Evolutionary conservation across 306 rosid species (phyloP), one percentile per base, ranked within the genome.

Genomic region (Citrullus colocynthis): DNA sequence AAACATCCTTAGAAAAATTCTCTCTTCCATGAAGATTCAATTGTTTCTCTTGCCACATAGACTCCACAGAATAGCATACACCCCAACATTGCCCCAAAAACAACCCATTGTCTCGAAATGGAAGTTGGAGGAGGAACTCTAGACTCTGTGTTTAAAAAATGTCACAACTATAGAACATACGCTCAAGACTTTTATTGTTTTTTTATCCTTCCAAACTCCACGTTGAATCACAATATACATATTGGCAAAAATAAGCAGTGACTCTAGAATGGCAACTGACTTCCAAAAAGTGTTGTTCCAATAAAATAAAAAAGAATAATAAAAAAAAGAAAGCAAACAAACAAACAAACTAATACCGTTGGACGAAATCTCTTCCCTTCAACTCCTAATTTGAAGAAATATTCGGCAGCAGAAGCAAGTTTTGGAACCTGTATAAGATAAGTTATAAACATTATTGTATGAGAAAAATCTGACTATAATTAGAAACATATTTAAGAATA

Each of bases 311-410:
- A 6, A 20, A 41, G 12, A 24, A 24, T 24, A 32, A 6, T 52
- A 32, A 2, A 39, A 6, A 20, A 41, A 11, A 17, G 20, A 39
- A 5, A 18, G 41, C 4, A 74, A 30, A 51, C 14, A 44, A 4
- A 67, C n/a, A n/a, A 20, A 14, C 74, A 49, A 73, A 52, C 59
- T 28, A 73, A 20, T 51, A 94, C 98, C 81, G 98, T 94, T 24
- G 98, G 98, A 73, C 98, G 98, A 82, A 94, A 91, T 81, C 98
- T 88, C 78, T 94, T 94, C 77, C 98, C 98, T 85, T 94, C 98
- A 69, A 91, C 95, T 48, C 98, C 98, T 90, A 94, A 81, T 85
- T 89, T 94, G 86, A 94, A 94, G 80, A 94, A 89, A 85, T 90
- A 91, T 78, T 94, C 98, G 65, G 98, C 98, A 80, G 96, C 94